phyloP scores from a whole-genome alignment of 2,329 filamentous ascomycete species.

The Phaeosphaeriaceae sp. region DNA sequence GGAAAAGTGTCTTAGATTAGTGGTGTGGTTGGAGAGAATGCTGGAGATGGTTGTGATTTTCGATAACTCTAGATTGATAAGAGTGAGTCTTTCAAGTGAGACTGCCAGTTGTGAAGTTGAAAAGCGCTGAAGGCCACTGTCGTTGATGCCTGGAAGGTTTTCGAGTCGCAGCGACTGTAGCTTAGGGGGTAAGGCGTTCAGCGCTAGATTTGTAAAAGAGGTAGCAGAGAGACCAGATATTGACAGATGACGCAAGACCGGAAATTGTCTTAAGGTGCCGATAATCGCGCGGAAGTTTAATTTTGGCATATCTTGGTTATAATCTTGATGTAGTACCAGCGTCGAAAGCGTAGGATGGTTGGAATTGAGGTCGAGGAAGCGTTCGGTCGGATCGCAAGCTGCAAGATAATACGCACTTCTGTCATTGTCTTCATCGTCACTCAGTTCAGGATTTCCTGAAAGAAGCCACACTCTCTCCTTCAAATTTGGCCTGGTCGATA shows the following conservation, averaged over 20 bases:
- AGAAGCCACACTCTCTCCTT: slow-evolving; percentile 65
- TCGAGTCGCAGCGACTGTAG: slow-evolving; percentile 63
- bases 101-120: slow-evolving; percentile 54
- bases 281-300: slow-evolving; percentile 63
- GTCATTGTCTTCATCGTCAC: slow-evolving; percentile 44
- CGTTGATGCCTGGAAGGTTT: slow-evolving; percentile 61
- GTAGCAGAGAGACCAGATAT: slow-evolving; percentile 60
- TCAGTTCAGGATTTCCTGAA: slow-evolving; percentile 6
- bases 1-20: slow-evolving; percentile 56
- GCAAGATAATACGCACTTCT: slow-evolving; percentile 35
- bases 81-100: slow-evolving; percentile 54
- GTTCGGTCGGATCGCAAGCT: slow-evolving; percentile 58
- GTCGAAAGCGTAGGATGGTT: slow-evolving; percentile 60
- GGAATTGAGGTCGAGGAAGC: slow-evolving; percentile 61
- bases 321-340: slow-evolving; percentile 55
- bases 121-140: slow-evolving; percentile 61
- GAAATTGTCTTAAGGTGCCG: slow-evolving; percentile 60
- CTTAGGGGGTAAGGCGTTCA: slow-evolving; percentile 58
- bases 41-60: slow-evolving; percentile 60
- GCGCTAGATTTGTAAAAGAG: slow-evolving; percentile 62
- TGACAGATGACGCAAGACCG: slow-evolving; percentile 59
- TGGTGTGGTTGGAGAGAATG: slow-evolving; percentile 55
- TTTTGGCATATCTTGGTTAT: slow-evolving; percentile 38
- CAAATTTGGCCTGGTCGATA: slow-evolving; percentile 61
- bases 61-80: slow-evolving; percentile 62